A percentile compares a stretch with the other conserved stretches of the same genome.
phyloP scores from a whole-genome alignment of 331 rosid genomes.

The Prunus yedoensis region DNA sequence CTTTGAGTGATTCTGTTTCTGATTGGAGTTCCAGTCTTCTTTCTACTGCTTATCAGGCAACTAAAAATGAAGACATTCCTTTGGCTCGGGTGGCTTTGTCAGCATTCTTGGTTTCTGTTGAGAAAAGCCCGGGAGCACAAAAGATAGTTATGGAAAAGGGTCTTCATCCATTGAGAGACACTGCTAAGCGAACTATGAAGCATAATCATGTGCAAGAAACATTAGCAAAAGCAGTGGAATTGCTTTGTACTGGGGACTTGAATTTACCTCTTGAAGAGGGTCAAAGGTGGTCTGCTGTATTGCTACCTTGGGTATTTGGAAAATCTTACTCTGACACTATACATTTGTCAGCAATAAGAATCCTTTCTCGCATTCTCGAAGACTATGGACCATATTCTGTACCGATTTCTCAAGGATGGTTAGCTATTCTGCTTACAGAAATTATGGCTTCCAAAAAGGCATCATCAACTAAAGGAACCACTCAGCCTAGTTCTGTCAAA shows the following conservation, averaged over 20 bases:
- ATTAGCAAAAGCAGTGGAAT: slow-evolving; percentile 76
- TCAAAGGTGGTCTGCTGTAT: slow-evolving; percentile 89
- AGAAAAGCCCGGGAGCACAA: slow-evolving; percentile 67
- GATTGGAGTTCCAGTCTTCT: slow-evolving; percentile 95
- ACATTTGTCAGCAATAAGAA: slow-evolving; percentile 67
- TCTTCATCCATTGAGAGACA: slow-evolving; percentile 77
- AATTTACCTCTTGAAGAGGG: slow-evolving; percentile 84
- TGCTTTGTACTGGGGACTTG: slow-evolving; percentile 60
- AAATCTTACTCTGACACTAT: slow-evolving; percentile 63
- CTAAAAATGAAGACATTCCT: slow-evolving; percentile 73
- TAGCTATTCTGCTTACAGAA: slow-evolving; percentile 70
- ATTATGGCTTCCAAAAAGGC: slow-evolving; percentile 52
- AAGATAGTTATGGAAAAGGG: slow-evolving; percentile 84
- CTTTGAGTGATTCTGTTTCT: slow-evolving; percentile 75
- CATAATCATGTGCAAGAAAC: slow-evolving; percentile 80
- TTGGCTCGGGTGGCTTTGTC: slow-evolving; percentile 79
- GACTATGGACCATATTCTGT: slow-evolving; percentile 69
- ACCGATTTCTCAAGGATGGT: slow-evolving; percentile 92
- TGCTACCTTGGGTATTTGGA: slow-evolving; percentile 82
- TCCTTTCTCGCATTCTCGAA: slow-evolving; percentile 73
- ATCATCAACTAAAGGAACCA: slow-evolving; percentile 55
- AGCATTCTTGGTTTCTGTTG: slow-evolving; percentile 82
- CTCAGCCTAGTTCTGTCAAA: slow-evolving; percentile 59
- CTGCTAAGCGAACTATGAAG: slow-evolving; percentile 58
- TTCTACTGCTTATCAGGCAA: slow-evolving; percentile 79